phyloP scores from a whole-genome alignment of 2,329 filamentous ascomycete species.

The Fusarium virguliforme region DNA sequence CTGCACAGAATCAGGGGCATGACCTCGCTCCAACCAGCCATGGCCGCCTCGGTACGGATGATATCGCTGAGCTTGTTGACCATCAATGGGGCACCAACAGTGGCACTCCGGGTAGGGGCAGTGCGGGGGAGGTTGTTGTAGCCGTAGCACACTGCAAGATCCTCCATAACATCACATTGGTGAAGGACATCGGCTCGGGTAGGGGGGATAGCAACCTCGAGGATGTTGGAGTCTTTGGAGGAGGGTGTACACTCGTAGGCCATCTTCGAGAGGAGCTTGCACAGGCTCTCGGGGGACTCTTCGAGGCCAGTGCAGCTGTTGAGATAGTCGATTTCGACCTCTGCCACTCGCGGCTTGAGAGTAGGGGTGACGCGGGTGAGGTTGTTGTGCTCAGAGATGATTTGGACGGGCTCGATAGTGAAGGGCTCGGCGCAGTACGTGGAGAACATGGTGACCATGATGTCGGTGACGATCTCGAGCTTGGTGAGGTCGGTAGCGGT shows the following conservation, averaged over 20 bases:
- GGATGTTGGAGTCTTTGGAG: conserved; percentile 75
- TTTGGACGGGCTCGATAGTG: conserved; percentile 93
- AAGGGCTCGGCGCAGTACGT: conserved; percentile 90
- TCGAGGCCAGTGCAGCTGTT: conserved; percentile 91
- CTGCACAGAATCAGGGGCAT: conserved; percentile 97
- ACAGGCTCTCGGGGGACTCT: conserved; percentile 82
- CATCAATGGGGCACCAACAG: conserved; percentile 86
- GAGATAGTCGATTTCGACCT: conserved; percentile 92
- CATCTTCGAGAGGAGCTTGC: conserved; percentile 89
- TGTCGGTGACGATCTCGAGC: conserved; percentile 94
- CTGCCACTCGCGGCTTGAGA: conserved; percentile 81
- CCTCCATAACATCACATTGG: conserved; percentile 98
- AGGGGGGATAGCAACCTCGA: conserved; percentile 87
- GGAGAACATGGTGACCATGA: conserved; percentile 98
- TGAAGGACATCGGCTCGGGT: conserved; percentile 96
- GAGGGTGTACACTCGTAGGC: conserved; percentile 87
- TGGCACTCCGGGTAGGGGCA: conserved; percentile 88
- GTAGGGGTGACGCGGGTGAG: conserved; percentile 86
- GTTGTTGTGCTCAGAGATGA: conserved; percentile 92
- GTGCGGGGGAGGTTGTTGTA: conserved; percentile 95
- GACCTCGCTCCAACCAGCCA: conserved; percentile 96
- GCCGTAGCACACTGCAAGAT: conserved; percentile 95
- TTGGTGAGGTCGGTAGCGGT: conserved; percentile 97
- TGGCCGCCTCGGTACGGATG: conserved; percentile 88
- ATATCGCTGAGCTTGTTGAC: conserved; percentile 98